phyloP scores from a whole-genome alignment of 1,284 basidiomycete species.

The Rhodofomes roseus region DNA sequence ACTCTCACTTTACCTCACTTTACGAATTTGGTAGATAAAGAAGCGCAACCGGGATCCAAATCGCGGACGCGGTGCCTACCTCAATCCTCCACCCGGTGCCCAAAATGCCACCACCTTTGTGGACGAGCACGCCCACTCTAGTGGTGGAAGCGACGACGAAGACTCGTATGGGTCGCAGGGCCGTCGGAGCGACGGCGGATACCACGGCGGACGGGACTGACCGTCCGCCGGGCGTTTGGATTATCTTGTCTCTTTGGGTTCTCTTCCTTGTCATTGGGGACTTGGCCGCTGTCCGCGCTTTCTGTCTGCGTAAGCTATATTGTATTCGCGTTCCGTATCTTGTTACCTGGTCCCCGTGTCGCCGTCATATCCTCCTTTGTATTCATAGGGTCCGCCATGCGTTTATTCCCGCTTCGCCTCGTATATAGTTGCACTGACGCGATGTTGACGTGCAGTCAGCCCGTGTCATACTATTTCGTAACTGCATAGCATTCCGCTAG shows the following conservation, averaged over 20 bases:
- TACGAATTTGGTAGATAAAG: no score
- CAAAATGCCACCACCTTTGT: slow-evolving; percentile 9
- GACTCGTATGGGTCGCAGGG: slow-evolving; percentile 33
- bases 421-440: not conserved
- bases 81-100: slow-evolving; percentile 7
- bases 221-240: not conserved
- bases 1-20: no score
- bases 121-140: slow-evolving; percentile 27
- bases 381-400: slow-evolving; percentile 1
- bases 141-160: slow-evolving; percentile 32
- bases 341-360: not conserved
- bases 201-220: slow-evolving; percentile 23
- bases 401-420: slow-evolving; percentile 2
- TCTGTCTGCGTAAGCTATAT: slow-evolving; percentile 1
- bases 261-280: not conserved
- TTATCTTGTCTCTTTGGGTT: slow-evolving; percentile 4
- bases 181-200: slow-evolving; percentile 27
- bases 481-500: not conserved
- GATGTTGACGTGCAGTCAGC: not conserved
- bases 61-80: slow-evolving; percentile 15
- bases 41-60: slow-evolving; percentile 32
- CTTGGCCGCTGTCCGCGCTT: slow-evolving; percentile 1
- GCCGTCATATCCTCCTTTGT: slow-evolving; percentile 2
- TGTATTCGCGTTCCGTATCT: slow-evolving; percentile 3
- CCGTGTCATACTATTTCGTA: not conserved